Conservation (phyloP, 208 protist genomes). For the Leptomonas pyrrhocoris region DNA sequence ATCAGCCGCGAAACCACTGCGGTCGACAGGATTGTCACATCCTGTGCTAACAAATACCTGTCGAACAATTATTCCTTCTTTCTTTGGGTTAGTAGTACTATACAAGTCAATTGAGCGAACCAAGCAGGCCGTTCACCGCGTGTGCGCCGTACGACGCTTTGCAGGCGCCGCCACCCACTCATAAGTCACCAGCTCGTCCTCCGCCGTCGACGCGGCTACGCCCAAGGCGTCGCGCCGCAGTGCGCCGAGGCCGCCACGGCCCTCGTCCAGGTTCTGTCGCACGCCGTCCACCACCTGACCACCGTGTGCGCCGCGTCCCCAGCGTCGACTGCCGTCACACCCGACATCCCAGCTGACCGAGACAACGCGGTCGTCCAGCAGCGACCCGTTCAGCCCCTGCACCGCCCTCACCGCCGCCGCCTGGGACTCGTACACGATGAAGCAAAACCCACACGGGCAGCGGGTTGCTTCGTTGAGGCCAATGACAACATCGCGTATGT, state of each 20-base stretch:
- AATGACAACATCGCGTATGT: constrained; percentile 97
- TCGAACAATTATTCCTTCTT: too few species aligned
- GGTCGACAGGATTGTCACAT: too few species aligned
- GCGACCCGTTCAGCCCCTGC: constrained; percentile 70
- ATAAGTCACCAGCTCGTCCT: constrained; percentile 65
- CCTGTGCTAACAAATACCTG: too few species aligned
- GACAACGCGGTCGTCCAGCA: constrained; percentile 85
- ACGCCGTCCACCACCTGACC: constrained; percentile 94
- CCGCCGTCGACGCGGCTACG: constrained; percentile 45
- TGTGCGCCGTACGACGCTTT: constrained; percentile 10
- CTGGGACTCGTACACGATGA: constrained; percentile 96
- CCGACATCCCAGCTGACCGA: constrained; percentile 90
- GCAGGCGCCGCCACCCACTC: constrained; percentile 62
- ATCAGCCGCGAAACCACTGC: too few species aligned
- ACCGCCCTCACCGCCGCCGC: constrained; percentile 92
- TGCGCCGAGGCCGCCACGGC: constrained; percentile 90
- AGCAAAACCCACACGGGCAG: constrained; percentile 99
- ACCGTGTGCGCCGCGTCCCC: constrained; percentile 85
- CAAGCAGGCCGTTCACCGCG: not conserved
- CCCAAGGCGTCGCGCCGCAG: constrained; percentile 74
- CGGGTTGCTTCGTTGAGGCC: constrained; percentile 94
- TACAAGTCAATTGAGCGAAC: not conserved
- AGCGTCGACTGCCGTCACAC: constrained; percentile 73
- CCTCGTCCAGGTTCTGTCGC: constrained; percentile 90
- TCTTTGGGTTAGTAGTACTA: not conserved